phyloP scores from a whole-genome alignment of 805 yeast genomes.

The Candida anglica region DNA sequence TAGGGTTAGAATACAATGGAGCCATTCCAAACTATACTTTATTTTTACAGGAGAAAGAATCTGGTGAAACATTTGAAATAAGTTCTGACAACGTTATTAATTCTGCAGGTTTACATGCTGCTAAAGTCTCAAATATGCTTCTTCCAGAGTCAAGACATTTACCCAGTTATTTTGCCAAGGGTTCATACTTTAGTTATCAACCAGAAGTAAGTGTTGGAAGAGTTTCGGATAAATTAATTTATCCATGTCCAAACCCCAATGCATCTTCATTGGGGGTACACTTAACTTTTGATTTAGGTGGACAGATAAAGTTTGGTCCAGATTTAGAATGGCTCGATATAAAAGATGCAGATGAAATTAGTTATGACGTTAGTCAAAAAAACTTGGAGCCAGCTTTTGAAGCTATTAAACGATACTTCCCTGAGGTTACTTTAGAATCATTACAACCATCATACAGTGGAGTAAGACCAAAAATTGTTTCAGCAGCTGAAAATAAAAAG shows the following conservation, averaged over 20 bases:
- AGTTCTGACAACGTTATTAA: constrained; percentile 61
- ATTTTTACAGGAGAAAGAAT: constrained; percentile 20
- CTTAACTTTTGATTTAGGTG: constrained; percentile 77
- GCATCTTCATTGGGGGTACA: constrained; percentile 85
- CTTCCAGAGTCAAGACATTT: constrained; percentile 60
- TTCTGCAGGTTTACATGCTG: constrained; percentile 78
- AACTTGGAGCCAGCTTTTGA: constrained; percentile 53
- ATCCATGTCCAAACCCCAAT: constrained; percentile 71
- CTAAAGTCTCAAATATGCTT: constrained; percentile 63
- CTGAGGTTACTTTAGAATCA: constrained; percentile 47
- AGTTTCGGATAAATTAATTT: constrained; percentile 40
- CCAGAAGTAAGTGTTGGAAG: constrained; percentile 34
- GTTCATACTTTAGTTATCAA: constrained; percentile 68
- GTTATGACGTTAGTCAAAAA: constrained; percentile 43
- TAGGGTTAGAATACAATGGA: constrained; percentile 26
- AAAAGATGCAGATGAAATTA: constrained; percentile 26
- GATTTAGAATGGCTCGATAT: constrained; percentile 72
- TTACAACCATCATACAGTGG: constrained; percentile 73
- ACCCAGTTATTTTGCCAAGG: constrained; percentile 71
- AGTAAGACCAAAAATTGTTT: constrained; percentile 72
- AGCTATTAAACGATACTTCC: constrained; percentile 62
- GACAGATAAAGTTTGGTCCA: constrained; percentile 81
- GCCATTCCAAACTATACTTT: constrained; percentile 17
- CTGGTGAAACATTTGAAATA: constrained; percentile 36
- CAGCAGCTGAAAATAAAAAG: constrained; percentile 33